Conservation (phyloP, 768 basidiomycete genomes). For the Rubroboletus pulcherrimus region DNA sequence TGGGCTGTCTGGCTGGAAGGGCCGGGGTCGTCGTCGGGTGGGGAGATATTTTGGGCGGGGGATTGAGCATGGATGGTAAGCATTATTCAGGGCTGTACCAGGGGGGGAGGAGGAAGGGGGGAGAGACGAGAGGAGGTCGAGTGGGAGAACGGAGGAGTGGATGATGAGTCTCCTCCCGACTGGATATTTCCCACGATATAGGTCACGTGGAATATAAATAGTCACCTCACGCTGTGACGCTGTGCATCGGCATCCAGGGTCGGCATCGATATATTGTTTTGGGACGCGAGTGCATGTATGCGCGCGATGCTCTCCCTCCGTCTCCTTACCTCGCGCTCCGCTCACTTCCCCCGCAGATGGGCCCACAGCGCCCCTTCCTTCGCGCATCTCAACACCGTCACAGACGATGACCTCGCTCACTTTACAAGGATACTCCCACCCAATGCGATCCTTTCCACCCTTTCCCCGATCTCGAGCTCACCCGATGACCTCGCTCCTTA, state of each 20-base stretch:
- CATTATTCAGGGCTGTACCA: not conserved
- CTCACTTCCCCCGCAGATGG: constrained; percentile 8
- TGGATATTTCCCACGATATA: constrained; percentile 11
- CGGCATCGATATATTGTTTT: not conserved
- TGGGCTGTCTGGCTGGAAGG: not conserved
- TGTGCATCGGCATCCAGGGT: not conserved
- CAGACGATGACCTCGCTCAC: constrained; percentile 57
- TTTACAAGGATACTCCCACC: constrained; percentile 63
- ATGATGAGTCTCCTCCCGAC: not conserved
- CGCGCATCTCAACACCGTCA: constrained; percentile 45
- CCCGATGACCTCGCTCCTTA: constrained; percentile 66
- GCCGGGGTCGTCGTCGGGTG: not conserved
- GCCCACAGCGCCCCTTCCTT: constrained; percentile 22
- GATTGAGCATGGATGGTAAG: not conserved
- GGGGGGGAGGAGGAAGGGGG: not conserved
- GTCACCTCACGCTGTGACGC: not conserved
- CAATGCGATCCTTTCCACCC: constrained; percentile 64
- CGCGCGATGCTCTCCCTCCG: constrained; percentile 5
- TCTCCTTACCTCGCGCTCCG: not conserved
- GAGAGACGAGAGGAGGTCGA: not conserved
- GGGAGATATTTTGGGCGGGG: not conserved
- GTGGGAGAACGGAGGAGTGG: constrained; percentile 3
- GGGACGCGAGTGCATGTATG: not conserved
- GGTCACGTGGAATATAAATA: constrained; percentile 5
- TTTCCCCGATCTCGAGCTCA: constrained; percentile 46